phyloP scores from a whole-genome alignment of 306 rosid genomes.

The Prinsepia uniflora region DNA sequence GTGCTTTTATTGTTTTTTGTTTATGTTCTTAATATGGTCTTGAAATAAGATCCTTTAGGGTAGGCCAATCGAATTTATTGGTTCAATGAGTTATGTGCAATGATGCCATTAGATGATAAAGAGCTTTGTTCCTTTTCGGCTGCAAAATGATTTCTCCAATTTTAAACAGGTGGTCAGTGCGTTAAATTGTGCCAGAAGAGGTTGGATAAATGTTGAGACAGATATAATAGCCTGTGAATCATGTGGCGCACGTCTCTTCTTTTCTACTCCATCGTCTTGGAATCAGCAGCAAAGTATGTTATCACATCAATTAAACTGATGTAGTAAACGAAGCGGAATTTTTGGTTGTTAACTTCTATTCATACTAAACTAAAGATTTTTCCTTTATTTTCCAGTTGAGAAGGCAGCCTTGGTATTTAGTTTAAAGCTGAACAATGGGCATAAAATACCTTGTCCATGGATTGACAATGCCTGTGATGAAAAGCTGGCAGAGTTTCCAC shows the following conservation, averaged over 20 bases:
- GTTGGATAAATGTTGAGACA: slow-evolving; percentile 81
- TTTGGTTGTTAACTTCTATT: neutral
- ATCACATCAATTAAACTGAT: neutral
- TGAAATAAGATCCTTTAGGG: neutral
- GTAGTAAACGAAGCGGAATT: neutral
- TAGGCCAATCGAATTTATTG: neutral
- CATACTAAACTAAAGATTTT: slow-evolving; percentile 20
- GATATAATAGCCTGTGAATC: slow-evolving; percentile 82
- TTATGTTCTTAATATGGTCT: neutral
- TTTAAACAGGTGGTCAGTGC: slow-evolving; percentile 68
- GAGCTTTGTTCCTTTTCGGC: neutral
- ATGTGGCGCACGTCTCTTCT: slow-evolving; percentile 74
- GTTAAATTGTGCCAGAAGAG: slow-evolving; percentile 91
- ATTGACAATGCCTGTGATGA: slow-evolving; percentile 82
- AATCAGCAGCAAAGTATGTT: slow-evolving; percentile 74
- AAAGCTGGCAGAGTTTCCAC: slow-evolving; percentile 69
- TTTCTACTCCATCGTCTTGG: slow-evolving; percentile 86
- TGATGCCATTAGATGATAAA: neutral
- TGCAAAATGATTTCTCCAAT: slow-evolving; percentile 15
- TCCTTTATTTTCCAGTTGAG: slow-evolving; percentile 61
- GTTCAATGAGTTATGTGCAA: neutral
- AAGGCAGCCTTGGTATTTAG: slow-evolving; percentile 90
- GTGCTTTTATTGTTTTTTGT: neutral
- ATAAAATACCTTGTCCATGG: slow-evolving; percentile 94
- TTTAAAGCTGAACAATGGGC: slow-evolving; percentile 86